Base-by-base conservation (phyloP, 495 filamentous ascomycete species). In the Xylaria castorea region DNA sequence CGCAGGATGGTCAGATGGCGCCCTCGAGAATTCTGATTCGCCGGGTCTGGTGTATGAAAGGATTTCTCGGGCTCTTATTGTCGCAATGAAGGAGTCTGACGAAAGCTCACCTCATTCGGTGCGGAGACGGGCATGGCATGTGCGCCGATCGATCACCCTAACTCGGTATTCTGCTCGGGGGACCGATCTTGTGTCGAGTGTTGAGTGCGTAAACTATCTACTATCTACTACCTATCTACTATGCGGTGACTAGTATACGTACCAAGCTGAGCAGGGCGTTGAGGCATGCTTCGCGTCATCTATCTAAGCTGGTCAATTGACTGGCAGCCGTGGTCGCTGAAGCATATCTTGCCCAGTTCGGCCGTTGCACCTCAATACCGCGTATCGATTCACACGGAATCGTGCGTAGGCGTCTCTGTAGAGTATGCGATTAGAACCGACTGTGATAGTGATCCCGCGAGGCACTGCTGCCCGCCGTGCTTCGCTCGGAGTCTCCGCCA, bases 1-100 rank as follows among this genome's bases (percentile, higher is more conserved):
- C 68, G 53, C 20, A 50, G 68, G 57, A 71, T 65, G 60, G 69
- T 71, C 69, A 71, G 69, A 71, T 64, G 69, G 60, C 32, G 68
- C 0, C 8, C 9, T 16, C 27, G 68, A 27, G 55, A 61, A 50
- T 61, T 70, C 18, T 70, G 68, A 61, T 70, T 62, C 61, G 69
- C 48, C 25, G 46, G 48, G 61, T 51, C 18, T 18, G n/a, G 60
- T 5, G 30, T 50, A 7, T 38, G 32, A 60, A 65, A 71, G 61
- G 69, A 65, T 65, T 64, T 25, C 38, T 61, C 48, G 46, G 69
- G 57, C 50, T 38, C 69, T 34, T 36, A 12, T 14, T 11, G 46
- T 71, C 48, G 48, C 60, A 65, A 16, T 36, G 46, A 64, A 71
- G 69, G 69, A 71, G 60, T 65, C 69, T 71, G 69, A 71, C 69